These are phyloP conservation scores for Miamiensis avidus DNA, from an alignment of 169 alveolate species.

Conservation along the genomic window DNA sequence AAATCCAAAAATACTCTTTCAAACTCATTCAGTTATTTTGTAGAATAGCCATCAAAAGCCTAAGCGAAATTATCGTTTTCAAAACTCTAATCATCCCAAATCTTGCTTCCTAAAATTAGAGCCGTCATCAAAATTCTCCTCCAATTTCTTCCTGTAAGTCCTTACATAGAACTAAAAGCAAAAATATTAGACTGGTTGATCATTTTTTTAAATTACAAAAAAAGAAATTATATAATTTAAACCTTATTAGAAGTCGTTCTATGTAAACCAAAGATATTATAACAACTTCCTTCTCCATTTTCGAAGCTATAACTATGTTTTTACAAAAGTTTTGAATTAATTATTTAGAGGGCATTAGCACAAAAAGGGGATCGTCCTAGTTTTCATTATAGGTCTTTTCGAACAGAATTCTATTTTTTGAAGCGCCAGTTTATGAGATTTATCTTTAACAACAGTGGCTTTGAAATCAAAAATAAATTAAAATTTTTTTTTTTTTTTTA, in stretches of 20 bases:
- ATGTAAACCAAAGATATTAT: slow-evolving; percentile 78
- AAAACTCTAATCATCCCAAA: slow-evolving; percentile 89
- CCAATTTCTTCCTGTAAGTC: slow-evolving; percentile 76
- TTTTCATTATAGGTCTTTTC: background rate
- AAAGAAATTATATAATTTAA: too few species aligned
- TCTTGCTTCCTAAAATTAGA: slow-evolving; percentile 74
- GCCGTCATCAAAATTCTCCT: slow-evolving; percentile 73
- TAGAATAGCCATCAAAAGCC: slow-evolving; percentile 73
- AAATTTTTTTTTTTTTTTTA: too few species aligned
- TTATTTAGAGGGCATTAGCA: slow-evolving; percentile 52
- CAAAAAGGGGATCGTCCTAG: slow-evolving; percentile 20
- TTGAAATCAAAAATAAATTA: too few species aligned
- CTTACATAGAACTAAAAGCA: background rate
- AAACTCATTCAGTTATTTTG: slow-evolving; percentile 75
- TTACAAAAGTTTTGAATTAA: slow-evolving; percentile 79
- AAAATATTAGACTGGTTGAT: too few species aligned
- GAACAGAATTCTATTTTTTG: too few species aligned
- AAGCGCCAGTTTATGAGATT: background rate
- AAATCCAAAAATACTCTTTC: slow-evolving; percentile 80
- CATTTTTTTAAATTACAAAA: too few species aligned
- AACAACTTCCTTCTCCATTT: slow-evolving; percentile 86
- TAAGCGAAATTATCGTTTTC: slow-evolving; percentile 87
- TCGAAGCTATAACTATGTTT: slow-evolving; percentile 74
- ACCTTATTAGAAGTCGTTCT: slow-evolving; percentile 75
- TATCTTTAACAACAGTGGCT: background rate